Conservation (phyloP, 2,329 filamentous ascomycete species). For the Colletotrichum viniferum region DNA sequence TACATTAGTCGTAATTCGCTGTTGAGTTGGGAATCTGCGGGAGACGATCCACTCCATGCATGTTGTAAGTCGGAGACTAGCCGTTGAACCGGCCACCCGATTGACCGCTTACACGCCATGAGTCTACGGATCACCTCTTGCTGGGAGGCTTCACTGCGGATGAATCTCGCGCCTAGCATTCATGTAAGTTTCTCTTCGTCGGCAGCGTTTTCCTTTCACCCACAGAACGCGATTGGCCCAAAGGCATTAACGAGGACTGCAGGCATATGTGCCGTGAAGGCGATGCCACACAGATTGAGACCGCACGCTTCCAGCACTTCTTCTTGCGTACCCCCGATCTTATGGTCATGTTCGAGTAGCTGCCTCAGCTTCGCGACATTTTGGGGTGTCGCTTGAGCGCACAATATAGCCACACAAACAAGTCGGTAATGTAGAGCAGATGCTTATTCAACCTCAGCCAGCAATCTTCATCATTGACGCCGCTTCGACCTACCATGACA, state of each 20-base stretch:
- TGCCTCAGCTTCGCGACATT: conserved; percentile 8
- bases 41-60: conserved; percentile 26
- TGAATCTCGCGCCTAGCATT: conserved; percentile 32
- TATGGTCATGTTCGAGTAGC: background rate
- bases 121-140: conserved; percentile 37
- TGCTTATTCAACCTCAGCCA: conserved; percentile 30
- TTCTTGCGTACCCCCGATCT: background rate
- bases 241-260: conserved; percentile 52
- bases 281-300: conserved; percentile 45
- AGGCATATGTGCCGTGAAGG: conserved; percentile 45
- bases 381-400: conserved; percentile 10
- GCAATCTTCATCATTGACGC: background rate
- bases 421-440: conserved; percentile 48
- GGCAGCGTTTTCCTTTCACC: conserved; percentile 11
- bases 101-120: conserved; percentile 35
- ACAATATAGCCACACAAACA: conserved; percentile 37
- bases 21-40: background rate
- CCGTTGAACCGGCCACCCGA: conserved; percentile 43
- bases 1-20: background rate
- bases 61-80: conserved; percentile 34
- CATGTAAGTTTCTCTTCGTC: background rate
- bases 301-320: conserved; percentile 38
- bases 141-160: conserved; percentile 28
- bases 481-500: conserved; percentile 42
- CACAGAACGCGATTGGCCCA: conserved; percentile 52